Evolutionary conservation across 163 green algal genomes (phyloP).

Genomic region (Chlorella variabilis): DNA sequence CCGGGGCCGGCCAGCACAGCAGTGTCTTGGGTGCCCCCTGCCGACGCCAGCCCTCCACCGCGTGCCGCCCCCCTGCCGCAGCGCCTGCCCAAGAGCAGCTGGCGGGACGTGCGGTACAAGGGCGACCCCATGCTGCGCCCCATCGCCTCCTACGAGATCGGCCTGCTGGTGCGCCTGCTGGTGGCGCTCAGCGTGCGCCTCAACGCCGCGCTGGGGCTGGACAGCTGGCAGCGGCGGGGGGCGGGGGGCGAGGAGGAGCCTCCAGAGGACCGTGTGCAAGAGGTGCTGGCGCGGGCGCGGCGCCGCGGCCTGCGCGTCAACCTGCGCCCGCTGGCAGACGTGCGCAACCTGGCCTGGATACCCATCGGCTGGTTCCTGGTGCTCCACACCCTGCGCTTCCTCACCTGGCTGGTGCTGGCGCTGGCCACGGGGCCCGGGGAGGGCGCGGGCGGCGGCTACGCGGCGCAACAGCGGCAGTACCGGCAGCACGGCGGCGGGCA

Average conservation of each 20-base stretch:
- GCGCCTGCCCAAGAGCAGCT: conserved; percentile 58
- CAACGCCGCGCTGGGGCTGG: conserved; percentile 73
- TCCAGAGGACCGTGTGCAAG: conserved; percentile 64
- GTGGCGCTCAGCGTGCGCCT: conserved; percentile 58
- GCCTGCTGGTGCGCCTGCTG: conserved; percentile 68
- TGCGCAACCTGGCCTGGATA: conserved; percentile 72
- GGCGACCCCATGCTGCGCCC: conserved; percentile 80
- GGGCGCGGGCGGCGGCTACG: neutral
- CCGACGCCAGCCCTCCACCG: too few relatives aligned
- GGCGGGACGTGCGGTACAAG: conserved; percentile 69
- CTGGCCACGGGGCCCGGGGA: neutral
- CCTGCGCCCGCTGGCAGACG: conserved; percentile 73
- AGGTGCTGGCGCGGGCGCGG: conserved; percentile 31
- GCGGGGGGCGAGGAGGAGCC: conserved; percentile 42
- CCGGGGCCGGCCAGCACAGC: too few relatives aligned
- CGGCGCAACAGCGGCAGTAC: neutral
- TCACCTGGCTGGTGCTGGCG: neutral
- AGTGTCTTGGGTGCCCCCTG: too few relatives aligned
- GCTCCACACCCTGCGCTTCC: conserved; percentile 9
- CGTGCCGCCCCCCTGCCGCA: neutral
- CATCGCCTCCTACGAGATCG: conserved; percentile 75
- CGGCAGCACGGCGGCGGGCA: neutral
- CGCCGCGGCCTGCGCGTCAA: conserved; percentile 61
- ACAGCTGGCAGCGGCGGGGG: conserved; percentile 29
- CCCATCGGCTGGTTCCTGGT: neutral